Base-by-base conservation (phyloP, 805 yeast genomes). In the Yamadazyma kitorensis region DNA sequence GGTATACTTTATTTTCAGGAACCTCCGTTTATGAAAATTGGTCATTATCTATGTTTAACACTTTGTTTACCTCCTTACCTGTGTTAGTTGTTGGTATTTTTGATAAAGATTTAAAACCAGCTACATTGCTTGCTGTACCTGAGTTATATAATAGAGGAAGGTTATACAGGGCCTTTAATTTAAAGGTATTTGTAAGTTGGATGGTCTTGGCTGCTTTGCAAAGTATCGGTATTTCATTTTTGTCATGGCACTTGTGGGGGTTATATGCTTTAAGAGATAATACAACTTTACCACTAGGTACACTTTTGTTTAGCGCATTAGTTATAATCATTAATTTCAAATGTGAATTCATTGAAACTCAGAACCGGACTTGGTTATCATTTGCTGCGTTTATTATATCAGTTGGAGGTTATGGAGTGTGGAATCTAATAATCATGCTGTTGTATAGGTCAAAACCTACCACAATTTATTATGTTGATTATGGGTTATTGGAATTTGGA, bases 21-120 rank as follows among this genome's bases (percentile, higher is more conserved):
- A 80, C 96, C 0, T 87, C 97, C 0, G 58, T 91, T 46, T 93
- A 86, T 58, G 98, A 94, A 54, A 82, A 91, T 25, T 89, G 97
- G 96, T 89, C 98, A 2, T 70, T 93, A 40, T 86, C 97, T 0
- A 89, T 94, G 97, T 93, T 85, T 67, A 94, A 93, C 56, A 94
- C 98, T 0, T 70, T 93, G 41, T 94, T 93, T 64, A 91, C 98
- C 0, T 86, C 96, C 0, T 66, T 93, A 32, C 89, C 96, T 0
- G 98, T 93, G 2, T 59, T 93, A 24, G 84, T 94, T 51, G 69
- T 93, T 34, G 99, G 99, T n/a, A 86, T 89, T 78, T 83, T 93
- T 59, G 96, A 91, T 49, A 84, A 83, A 52, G 99, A 93, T 51
- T 68, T 93, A 54, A 72, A 79, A 31, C 95, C 98, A 1, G 77